Conservation (phyloP, 2,329 filamentous ascomycete genomes). For the Cercospora janseana region DNA sequence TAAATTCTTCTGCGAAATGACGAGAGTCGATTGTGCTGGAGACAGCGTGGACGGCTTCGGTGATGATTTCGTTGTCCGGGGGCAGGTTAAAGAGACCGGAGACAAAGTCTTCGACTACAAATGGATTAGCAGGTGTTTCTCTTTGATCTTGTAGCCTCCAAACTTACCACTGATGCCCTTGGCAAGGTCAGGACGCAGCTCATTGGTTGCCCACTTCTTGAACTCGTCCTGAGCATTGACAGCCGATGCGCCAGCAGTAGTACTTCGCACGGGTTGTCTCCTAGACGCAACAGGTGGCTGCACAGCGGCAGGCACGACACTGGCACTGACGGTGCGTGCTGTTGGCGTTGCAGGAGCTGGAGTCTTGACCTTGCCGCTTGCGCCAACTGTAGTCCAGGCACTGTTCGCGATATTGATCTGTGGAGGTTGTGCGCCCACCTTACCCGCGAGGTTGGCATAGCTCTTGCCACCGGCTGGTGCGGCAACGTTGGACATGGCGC, state of each 20-base stretch:
- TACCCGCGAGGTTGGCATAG: conserved; percentile 91
- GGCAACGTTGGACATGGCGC: conserved; percentile 44
- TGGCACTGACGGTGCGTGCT: conserved; percentile 49
- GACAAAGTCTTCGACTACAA: conserved; percentile 74
- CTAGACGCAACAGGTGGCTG: conserved; percentile 35
- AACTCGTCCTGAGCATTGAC: conserved; percentile 83
- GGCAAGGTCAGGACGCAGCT: conserved; percentile 72
- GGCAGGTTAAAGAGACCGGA: conserved; percentile 72
- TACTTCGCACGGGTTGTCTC: conserved; percentile 52
- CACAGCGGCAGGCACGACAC: conserved; percentile 39
- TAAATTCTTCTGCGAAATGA: conserved; percentile 91
- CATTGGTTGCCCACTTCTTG: conserved; percentile 82
- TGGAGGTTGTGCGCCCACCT: conserved; percentile 52
- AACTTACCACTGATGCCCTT: conserved; percentile 63
- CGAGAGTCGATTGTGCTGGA: conserved; percentile 88
- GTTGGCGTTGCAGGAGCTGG: conserved; percentile 54
- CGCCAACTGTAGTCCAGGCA: conserved; percentile 94
- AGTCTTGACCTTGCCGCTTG: conserved; percentile 84
- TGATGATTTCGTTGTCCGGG: conserved; percentile 74
- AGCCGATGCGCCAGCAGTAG: conserved; percentile 51
- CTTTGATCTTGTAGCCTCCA: neutral
- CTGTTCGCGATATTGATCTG: conserved; percentile 48
- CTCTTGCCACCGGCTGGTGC: conserved; percentile 67
- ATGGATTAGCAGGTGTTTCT: conserved; percentile 38
- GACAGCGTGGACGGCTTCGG: conserved; percentile 82